Conservation (phyloP, 305 asterid species). For the Fraxinus paxiana region DNA sequence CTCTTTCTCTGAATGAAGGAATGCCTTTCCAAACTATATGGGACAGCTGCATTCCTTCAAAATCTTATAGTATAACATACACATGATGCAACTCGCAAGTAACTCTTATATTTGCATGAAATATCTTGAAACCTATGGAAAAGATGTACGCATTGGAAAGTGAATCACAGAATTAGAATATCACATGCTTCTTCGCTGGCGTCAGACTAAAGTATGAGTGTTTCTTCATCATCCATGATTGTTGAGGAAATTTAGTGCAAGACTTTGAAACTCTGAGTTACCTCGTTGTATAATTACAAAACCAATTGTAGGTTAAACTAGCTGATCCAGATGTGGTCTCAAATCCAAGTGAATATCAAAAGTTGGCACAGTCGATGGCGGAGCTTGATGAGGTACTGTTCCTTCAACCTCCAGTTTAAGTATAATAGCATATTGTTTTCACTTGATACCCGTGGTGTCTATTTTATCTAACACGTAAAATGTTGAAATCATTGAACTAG, state of each 20-base stretch:
- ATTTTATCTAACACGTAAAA: conserved; percentile 10
- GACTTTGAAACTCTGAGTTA: conserved; percentile 1
- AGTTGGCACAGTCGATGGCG: conserved; percentile 77
- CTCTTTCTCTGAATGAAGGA: not conserved
- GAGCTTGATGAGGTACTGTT: conserved; percentile 84
- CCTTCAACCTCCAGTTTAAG: conserved; percentile 16
- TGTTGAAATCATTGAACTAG: conserved; percentile 28
- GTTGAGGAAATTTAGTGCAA: not conserved
- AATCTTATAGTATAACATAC: not conserved
- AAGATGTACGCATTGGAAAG: not conserved
- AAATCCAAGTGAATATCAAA: conserved; percentile 87
- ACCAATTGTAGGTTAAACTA: conserved; percentile 58
- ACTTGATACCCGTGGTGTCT: not conserved
- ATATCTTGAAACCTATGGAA: not conserved
- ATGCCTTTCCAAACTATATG: conserved; percentile 5
- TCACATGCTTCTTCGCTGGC: not conserved
- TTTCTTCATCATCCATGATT: conserved; percentile 1
- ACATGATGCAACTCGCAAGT: not conserved
- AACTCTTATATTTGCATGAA: not conserved
- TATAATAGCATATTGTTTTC: not conserved
- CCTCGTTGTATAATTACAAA: conserved; percentile 9
- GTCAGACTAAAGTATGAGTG: conserved; percentile 5
- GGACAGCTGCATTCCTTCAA: not conserved
- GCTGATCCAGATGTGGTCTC: conserved; percentile 90
- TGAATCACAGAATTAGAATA: not conserved